Evolutionary conservation across 2,329 filamentous ascomycete species (phyloP).

Genomic region (Aureobasidium melanogenum): DNA sequence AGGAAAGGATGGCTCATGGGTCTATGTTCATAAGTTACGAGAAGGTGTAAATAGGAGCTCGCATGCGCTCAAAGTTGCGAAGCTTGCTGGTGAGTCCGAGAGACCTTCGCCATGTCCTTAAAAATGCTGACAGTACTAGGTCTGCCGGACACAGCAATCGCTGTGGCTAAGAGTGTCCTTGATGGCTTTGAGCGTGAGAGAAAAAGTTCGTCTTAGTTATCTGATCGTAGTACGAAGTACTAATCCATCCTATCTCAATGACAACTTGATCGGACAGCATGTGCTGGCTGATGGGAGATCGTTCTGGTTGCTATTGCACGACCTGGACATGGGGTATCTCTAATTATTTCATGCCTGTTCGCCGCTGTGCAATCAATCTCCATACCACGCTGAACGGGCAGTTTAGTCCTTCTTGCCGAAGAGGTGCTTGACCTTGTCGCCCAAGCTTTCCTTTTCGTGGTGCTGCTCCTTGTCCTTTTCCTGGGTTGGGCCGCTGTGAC

Average conservation of each 20-base stretch:
- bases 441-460: slow-evolving; percentile 25
- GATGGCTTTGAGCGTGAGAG: slow-evolving; percentile 19
- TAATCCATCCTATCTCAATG: neutral
- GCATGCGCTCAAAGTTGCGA: slow-evolving; percentile 92
- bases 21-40: slow-evolving; percentile 75
- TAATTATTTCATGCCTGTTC: slow-evolving; percentile 5
- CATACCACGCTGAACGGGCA: neutral
- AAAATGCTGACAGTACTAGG: slow-evolving; percentile 28
- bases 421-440: slow-evolving; percentile 37
- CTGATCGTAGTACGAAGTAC: no score
- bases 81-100: slow-evolving; percentile 55
- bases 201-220: neutral
- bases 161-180: slow-evolving; percentile 55
- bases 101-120: slow-evolving; percentile 7
- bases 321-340: slow-evolving; percentile 4
- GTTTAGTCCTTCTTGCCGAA: slow-evolving; percentile 18
- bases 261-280: neutral
- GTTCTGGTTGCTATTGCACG: neutral
- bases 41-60: slow-evolving; percentile 77
- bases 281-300: neutral
- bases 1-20: slow-evolving; percentile 56
- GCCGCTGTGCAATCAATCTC: neutral
- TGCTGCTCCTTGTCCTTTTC: slow-evolving; percentile 18
- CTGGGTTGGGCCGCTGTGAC: slow-evolving; percentile 29
- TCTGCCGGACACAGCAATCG: slow-evolving; percentile 63